Conservation (phyloP, 345 rosid genomes). For the Toxicodendron radicans region DNA sequence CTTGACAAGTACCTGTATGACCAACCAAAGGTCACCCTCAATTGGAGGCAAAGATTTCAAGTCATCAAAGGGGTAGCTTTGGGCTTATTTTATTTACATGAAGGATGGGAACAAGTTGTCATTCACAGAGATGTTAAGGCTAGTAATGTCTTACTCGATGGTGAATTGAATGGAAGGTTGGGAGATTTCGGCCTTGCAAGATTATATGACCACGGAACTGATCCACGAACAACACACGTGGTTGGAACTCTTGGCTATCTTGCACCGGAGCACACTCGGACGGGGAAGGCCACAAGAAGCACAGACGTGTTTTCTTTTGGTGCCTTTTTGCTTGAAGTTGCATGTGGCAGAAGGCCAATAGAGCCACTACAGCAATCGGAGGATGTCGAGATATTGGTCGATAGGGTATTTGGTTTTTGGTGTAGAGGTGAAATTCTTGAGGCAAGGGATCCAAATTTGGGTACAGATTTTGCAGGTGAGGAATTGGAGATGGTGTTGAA, state of each 20-base stretch:
- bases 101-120: slow-evolving; percentile 70
- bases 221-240: slow-evolving; percentile 55
- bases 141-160: slow-evolving; percentile 59
- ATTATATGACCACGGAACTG: slow-evolving; percentile 55
- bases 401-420: slow-evolving; percentile 47
- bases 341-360: slow-evolving; percentile 53
- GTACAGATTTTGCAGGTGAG: slow-evolving; percentile 30
- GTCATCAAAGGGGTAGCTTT: slow-evolving; percentile 60
- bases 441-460: slow-evolving; percentile 43
- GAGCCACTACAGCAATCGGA: slow-evolving; percentile 22
- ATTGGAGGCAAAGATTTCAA: slow-evolving; percentile 53
- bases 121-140: slow-evolving; percentile 70
- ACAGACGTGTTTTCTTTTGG: slow-evolving; percentile 49
- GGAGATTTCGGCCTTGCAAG: slow-evolving; percentile 73
- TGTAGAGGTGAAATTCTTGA: slow-evolving; percentile 35
- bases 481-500: slow-evolving; percentile 54
- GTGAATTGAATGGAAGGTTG: slow-evolving; percentile 51
- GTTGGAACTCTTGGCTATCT: slow-evolving; percentile 65
- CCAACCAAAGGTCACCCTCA: slow-evolving; percentile 40
- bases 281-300: slow-evolving; percentile 41
- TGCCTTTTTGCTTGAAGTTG: slow-evolving; percentile 59
- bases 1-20: slow-evolving; percentile 52
- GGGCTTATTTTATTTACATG: slow-evolving; percentile 52
- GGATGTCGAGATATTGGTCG: slow-evolving; percentile 32
- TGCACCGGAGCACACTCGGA: slow-evolving; percentile 59